Conservation (phyloP, 2,329 filamentous ascomycete genomes). For the Cladorrhinum sp. region DNA sequence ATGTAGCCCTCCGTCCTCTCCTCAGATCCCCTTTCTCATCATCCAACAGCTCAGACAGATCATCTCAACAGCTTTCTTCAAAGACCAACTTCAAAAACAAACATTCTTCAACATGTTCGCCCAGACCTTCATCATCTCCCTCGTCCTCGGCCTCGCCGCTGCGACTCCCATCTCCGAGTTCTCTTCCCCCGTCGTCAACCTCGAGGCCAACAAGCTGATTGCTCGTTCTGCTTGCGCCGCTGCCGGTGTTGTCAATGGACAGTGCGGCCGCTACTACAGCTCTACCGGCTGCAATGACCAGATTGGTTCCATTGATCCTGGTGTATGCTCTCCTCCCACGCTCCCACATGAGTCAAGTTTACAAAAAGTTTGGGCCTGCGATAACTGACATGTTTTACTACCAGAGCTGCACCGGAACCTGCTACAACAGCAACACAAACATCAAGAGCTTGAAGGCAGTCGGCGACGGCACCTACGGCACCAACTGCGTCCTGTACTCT, state of each 20-base stretch:
- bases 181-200: conserved; percentile 4
- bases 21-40: not conserved
- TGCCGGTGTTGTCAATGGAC: conserved; percentile 13
- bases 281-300: conserved; percentile 8
- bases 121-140: not conserved
- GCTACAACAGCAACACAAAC: conserved; percentile 2
- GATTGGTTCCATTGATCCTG: conserved; percentile 8
- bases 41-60: not conserved
- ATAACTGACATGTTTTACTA: not conserved
- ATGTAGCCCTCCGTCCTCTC: not conserved
- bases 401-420: conserved; percentile 6
- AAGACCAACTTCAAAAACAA: no score
- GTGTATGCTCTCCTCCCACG: conserved; percentile 6
- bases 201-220: conserved; percentile 7
- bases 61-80: not conserved
- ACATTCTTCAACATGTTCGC: not conserved
- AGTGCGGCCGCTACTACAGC: conserved; percentile 16
- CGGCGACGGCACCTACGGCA: conserved; percentile 3
- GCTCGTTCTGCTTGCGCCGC: conserved; percentile 9
- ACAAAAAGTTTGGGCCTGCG: not conserved
- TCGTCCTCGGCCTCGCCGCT: not conserved
- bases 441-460: conserved; percentile 10
- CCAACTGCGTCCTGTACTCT: conserved; percentile 14
- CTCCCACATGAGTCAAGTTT: no score
- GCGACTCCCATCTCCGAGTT: not conserved